phyloP scores from a whole-genome alignment of 345 rosid genomes.

The Brassica rapa region DNA sequence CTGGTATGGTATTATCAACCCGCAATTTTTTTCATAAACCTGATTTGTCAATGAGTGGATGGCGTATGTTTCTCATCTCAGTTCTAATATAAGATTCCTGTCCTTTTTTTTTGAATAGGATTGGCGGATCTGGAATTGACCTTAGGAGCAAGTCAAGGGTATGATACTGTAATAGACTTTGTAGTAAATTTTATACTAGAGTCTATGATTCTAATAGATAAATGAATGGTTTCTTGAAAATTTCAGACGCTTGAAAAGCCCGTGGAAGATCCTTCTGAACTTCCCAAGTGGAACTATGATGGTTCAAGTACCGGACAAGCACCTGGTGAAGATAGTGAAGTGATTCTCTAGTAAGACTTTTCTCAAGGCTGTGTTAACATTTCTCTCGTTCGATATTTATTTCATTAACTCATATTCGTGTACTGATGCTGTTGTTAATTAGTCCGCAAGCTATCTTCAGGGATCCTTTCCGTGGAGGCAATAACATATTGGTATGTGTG shows the following conservation, averaged over 20 bases:
- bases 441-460: constrained; percentile 96
- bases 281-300: constrained; percentile 98
- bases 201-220: background rate
- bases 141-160: constrained; percentile 96
- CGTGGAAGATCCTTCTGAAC: constrained; percentile 89
- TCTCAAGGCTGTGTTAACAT: background rate
- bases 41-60: background rate
- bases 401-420: constrained; percentile 9
- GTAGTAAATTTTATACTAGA: background rate
- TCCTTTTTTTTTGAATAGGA: constrained; percentile 50
- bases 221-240: constrained; percentile 12
- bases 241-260: constrained; percentile 81
- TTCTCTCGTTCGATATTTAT: background rate
- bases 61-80: background rate
- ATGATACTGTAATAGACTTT: constrained; percentile 20
- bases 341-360: constrained; percentile 82
- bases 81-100: background rate
- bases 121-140: constrained; percentile 90
- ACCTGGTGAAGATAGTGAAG: constrained; percentile 98
- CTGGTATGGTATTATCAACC: constrained; percentile 53
- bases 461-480: constrained; percentile 97
- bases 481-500: constrained; percentile 84
- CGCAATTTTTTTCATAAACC: background rate
- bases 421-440: constrained; percentile 27
- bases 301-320: constrained; percentile 99